Evolutionary conservation across 176 grass and related monocot species (phyloP), one percentile per base, ranked within the genome.

Genomic region (Leersia perrieri): DNA sequence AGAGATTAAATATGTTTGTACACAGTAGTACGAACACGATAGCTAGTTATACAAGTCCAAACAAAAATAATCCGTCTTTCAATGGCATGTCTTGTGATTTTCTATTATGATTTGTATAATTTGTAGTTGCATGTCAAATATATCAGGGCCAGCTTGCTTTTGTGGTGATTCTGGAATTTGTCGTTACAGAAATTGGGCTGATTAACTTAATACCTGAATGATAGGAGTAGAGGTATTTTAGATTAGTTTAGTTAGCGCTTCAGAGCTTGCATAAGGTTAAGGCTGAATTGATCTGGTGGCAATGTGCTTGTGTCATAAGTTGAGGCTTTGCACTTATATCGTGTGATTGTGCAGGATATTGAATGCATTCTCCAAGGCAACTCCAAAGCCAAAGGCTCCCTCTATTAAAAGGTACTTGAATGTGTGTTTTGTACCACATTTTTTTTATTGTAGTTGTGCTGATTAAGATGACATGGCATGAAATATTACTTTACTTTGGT

Each of bases 321-420:
- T 40, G 9, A 66, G 28, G 13, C 51, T 68, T 75, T 2, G 1
- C 27, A 18, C n/a, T 33, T 49, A 23, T 76, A 27, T 4, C 28
- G 4, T 74, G 20, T 1, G 1, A 32, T 67, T 58, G 36, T 71
- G 12, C 78, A 92, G 87, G 84, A 89, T 92, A 78, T 34, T 89
- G 53, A 89, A 81, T 87, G 91, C 84, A 66, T 92, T 89, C 38
- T 87, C 76, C 10, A 92, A 87, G 72, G 87, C 78, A 41, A 80
- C 87, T 73, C 73, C 33, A 15, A 89, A 89, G 33, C 87, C 84
- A 26, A 92, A 84, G 63, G 69, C 81, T 87, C 5, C 76, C 0
- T 63, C 75, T 55, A 76, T 70, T 23, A 81, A 87, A 78, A 92
- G 91, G 87, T 92, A 78, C 60, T n/a, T 79, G 39, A 77, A 63